A percentile compares a stretch with the other conserved stretches of the same genome.
Conservation (phyloP, 2,329 filamentous ascomycete species). For the Fusarium sambucinum region DNA sequence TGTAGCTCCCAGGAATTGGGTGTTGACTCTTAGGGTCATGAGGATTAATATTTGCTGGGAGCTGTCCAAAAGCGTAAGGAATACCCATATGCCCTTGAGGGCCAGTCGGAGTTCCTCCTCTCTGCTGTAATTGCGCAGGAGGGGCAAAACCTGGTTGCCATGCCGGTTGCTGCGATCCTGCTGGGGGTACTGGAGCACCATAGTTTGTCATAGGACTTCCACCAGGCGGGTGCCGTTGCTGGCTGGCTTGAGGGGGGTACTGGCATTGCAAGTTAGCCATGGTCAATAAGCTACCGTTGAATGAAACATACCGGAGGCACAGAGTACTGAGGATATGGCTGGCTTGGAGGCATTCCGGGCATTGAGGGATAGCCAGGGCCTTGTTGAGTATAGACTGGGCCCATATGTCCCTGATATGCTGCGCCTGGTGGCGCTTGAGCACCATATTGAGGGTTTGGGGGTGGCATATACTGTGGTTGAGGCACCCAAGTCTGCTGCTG, state of each 20-base stretch:
- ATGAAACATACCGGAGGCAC: constrained; percentile 59
- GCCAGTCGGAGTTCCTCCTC: constrained; percentile 49
- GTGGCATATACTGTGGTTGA: constrained; percentile 65
- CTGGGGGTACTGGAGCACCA: constrained; percentile 51
- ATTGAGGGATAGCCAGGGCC: constrained; percentile 59
- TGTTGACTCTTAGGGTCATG: constrained; percentile 82
- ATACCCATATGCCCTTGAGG: constrained; percentile 52
- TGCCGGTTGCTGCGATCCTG: constrained; percentile 48
- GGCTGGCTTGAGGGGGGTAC: constrained; percentile 50
- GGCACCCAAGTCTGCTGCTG: constrained; percentile 71
- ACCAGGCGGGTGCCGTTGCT: constrained; percentile 51
- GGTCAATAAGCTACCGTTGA: background rate
- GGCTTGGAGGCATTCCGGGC: constrained; percentile 57
- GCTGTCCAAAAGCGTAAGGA: constrained; percentile 83
- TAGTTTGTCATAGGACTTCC: constrained; percentile 55
- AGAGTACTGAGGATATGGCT: constrained; percentile 61
- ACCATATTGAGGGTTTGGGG: constrained; percentile 57
- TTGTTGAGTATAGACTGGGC: constrained; percentile 60
- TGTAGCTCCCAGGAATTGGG: constrained; percentile 85
- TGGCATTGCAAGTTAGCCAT: constrained; percentile 38
- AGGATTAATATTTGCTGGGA: constrained; percentile 76
- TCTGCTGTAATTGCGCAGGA: constrained; percentile 49
- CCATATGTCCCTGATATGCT: constrained; percentile 60
- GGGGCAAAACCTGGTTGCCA: constrained; percentile 56
- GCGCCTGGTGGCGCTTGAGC: constrained; percentile 59